Base-by-base conservation (phyloP, 2,329 filamentous ascomycete species). In the Pyricularia grisea region DNA sequence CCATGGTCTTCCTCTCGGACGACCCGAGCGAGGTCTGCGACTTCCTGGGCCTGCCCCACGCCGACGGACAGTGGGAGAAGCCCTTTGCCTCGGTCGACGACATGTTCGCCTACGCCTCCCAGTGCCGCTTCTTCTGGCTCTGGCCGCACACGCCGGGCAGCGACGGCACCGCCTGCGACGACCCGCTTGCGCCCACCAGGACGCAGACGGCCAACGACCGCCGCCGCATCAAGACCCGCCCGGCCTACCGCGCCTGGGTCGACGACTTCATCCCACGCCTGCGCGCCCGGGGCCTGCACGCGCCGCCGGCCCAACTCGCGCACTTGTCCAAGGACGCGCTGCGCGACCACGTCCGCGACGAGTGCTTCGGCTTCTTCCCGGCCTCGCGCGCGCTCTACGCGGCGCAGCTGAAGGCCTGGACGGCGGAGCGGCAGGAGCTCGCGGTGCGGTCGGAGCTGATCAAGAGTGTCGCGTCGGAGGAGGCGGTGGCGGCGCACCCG, bases 81-180 rank as follows among this genome's bases (percentile, higher is more conserved):
- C 85, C 85, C 0, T 94, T 94, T 73, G 69, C 71, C 0, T 81
- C 78, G 0, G 77, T 83, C 3, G 75, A 86, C 0, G 84, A 84
- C 0, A 77, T 94, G 73, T 93, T 87, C 75, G 80, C 84, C 23
- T 94, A 90, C 80, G 81, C 84, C 0, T 79, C 84, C 2, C 77
- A 76, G 0, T 89, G 87, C 71, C 82, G 84, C 1, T 81, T 92
- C 73, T 90, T 92, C 74, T 82, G 79, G 67, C 78, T 83, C 0
- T 71, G 76, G 0, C 74, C 67, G 5, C 28, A 20, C 12, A 20
- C 14, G 7, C 27, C 42, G 10, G 27, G 20, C 28, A 12, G 14
- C 2, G 25, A 4, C 58, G n/a, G 27, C 58, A 3, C n/a, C n/a
- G 23, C 36, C 3, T 7, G n/a, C n/a, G n/a, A 1, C 31, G 28